A percentile compares a stretch with the other conserved stretches of the same genome.
These are phyloP conservation scores for Phytophthora vignae DNA, from an alignment of 352 stramenopile species.

Conservation along the genomic window DNA sequence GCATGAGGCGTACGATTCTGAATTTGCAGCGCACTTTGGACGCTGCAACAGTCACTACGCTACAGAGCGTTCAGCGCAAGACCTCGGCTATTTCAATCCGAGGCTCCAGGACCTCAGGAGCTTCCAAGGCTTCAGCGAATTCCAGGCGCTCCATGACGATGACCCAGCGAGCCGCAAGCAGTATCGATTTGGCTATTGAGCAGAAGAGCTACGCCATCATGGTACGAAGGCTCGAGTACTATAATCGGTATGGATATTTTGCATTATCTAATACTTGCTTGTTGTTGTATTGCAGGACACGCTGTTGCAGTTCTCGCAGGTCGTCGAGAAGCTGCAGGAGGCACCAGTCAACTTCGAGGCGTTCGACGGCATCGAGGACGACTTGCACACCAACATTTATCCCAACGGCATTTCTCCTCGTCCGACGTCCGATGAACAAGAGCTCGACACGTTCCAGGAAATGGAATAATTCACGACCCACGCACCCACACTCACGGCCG, in stretches of 20 bases:
- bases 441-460: slow-evolving; percentile 5
- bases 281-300: slow-evolving; percentile 44
- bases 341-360: slow-evolving; percentile 58
- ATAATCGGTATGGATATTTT: neutral
- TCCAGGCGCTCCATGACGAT: slow-evolving; percentile 26
- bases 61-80: slow-evolving; percentile 41
- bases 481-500: neutral
- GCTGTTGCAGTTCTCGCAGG: slow-evolving; percentile 63
- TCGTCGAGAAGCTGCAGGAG: slow-evolving; percentile 65
- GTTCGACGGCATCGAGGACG: slow-evolving; percentile 26
- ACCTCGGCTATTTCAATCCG: slow-evolving; percentile 14
- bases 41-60: slow-evolving; percentile 42
- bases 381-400: slow-evolving; percentile 24
- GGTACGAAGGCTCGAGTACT: slow-evolving; percentile 29
- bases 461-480: slow-evolving; percentile 1
- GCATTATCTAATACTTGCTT: neutral
- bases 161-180: slow-evolving; percentile 35
- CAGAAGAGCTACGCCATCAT: slow-evolving; percentile 64
- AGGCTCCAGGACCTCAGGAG: slow-evolving; percentile 9
- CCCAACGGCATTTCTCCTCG: slow-evolving; percentile 16
- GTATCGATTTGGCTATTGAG: slow-evolving; percentile 58
- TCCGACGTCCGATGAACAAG: neutral
- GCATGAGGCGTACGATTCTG: slow-evolving; percentile 55
- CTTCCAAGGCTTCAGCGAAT: slow-evolving; percentile 15
- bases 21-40: slow-evolving; percentile 64